Evolutionary conservation across 116 monocot genomes (phyloP), one percentile per base, ranked within the genome.

Genomic region (Papilionanthe hybrid): DNA sequence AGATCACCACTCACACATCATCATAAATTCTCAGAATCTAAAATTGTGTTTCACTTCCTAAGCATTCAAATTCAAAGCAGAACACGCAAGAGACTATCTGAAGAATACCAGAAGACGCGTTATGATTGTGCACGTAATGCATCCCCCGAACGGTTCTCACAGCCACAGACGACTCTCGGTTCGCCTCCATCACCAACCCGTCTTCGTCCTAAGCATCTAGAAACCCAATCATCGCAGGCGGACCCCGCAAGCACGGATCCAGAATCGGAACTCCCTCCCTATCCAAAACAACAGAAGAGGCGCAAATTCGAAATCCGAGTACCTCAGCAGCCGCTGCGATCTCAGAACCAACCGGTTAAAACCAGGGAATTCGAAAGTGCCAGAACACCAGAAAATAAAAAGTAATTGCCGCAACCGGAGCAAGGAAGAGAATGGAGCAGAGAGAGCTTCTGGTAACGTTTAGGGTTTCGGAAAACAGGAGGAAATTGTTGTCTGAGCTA

Each of bases 71-170:
- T 49, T 25, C 75, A 42, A 75, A 75, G 10, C 25, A 48, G 49
- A 49, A 75, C 19, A 2, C 43, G 44, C 22, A 19, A 44, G 73
- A 73, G 45, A 12, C 9, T 44, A 44, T 73, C 0, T 9, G 2
- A 2, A 75, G 75, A 49, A 48, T 83, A 90, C 92, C 92, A 22
- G 92, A 84, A 47, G 90, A 86, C 12, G 89, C 87, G 30, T 88
- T 85, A 75, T 78, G 88, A 44, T 48, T 83, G 28, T 75, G 79
- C 75, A 78, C 67, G 28, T 86, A 83, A 77, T 85, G 89, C 13
- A 86, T 50, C 10, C 91, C 90, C 72, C 88, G 94, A 28, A 89
- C 57, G 82, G 92, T 91, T 86, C 88, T 88, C 72, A 92, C 91
- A n/a, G 91, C 90, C 80, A 92, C 86, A 58, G 91, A 95, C 3